phyloP scores from a whole-genome alignment of 768 basidiomycete genomes.

The Hortiboletus flavorubellus region DNA sequence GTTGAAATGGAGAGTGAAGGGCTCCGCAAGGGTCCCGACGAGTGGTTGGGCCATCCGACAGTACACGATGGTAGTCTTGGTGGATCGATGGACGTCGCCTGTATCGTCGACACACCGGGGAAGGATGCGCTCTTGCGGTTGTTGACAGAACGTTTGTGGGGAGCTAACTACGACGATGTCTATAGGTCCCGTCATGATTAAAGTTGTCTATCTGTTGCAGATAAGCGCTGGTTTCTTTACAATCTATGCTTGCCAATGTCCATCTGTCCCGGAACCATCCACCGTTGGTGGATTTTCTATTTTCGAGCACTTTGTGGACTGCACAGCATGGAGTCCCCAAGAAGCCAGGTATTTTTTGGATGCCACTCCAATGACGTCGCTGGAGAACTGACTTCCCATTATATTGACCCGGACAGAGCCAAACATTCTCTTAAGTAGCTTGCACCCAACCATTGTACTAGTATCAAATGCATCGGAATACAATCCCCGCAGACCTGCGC shows the following conservation, averaged over 20 bases:
- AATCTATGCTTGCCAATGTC: neutral
- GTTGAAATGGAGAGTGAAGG: conserved; percentile 44
- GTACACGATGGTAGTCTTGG: conserved; percentile 18
- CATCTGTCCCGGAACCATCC: too few species aligned
- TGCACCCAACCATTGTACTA: neutral
- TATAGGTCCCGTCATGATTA: neutral
- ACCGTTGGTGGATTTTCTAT: too few species aligned
- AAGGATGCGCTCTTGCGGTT: conserved; percentile 44
- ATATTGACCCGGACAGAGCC: too few species aligned
- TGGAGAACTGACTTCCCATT: conserved; percentile 1
- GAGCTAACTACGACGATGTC: neutral
- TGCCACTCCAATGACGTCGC: conserved; percentile 8
- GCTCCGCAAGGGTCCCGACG: conserved; percentile 12
- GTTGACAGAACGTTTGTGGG: conserved; percentile 59
- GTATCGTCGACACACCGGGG: conserved; percentile 65
- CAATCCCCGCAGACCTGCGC: neutral
- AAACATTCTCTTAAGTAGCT: neutral
- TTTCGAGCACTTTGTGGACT: too few species aligned
- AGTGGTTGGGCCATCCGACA: conserved; percentile 19
- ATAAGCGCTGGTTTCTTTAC: neutral
- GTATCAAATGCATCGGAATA: neutral
- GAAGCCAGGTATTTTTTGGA: neutral
- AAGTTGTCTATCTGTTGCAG: neutral
- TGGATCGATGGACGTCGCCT: conserved; percentile 39
- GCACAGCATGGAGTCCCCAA: neutral